These are phyloP conservation scores for Gastrodia elata DNA, from an alignment of 106 monocot species.

Conservation along the genomic window DNA sequence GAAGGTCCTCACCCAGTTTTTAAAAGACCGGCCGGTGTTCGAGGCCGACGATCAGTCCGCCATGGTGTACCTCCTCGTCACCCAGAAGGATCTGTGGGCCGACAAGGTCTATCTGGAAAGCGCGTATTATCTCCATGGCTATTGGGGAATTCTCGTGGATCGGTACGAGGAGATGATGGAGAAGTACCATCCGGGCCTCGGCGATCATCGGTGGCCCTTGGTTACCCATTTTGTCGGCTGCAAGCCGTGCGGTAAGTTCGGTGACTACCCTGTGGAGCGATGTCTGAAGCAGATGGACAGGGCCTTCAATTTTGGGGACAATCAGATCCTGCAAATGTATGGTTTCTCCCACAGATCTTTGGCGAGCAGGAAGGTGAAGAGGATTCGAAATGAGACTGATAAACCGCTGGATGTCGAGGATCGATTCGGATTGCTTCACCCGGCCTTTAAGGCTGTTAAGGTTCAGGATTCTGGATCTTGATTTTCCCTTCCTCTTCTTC, in stretches of 20 bases:
- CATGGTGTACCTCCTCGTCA: conserved; percentile 84
- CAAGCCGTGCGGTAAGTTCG: conserved; percentile 81
- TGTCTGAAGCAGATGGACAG: conserved; percentile 60
- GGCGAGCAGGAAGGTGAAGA: conserved; percentile 55
- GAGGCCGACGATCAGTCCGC: conserved; percentile 96
- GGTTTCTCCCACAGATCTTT: conserved; percentile 71
- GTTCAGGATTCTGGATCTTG: conserved; percentile 15
- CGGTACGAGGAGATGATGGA: conserved; percentile 62
- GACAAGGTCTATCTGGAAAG: conserved; percentile 87
- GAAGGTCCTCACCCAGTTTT: conserved; percentile 53
- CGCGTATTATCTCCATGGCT: conserved; percentile 85
- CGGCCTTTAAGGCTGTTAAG: conserved; percentile 53
- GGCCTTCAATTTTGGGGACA: conserved; percentile 61
- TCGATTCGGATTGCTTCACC: conserved; percentile 64
- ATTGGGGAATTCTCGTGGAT: conserved; percentile 85
- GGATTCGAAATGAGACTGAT: conserved; percentile 57
- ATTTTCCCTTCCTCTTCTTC: background rate
- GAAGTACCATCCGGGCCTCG: conserved; percentile 40
- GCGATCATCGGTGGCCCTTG: conserved; percentile 61
- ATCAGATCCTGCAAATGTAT: conserved; percentile 69
- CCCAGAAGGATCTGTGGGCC: conserved; percentile 62
- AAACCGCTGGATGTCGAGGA: conserved; percentile 39
- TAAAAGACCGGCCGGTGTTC: conserved; percentile 85
- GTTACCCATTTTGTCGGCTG: conserved; percentile 62
- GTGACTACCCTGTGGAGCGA: conserved; percentile 60